Base-by-base conservation (phyloP, 371 early-diverging fungal genomes). In the Circinella minor region DNA sequence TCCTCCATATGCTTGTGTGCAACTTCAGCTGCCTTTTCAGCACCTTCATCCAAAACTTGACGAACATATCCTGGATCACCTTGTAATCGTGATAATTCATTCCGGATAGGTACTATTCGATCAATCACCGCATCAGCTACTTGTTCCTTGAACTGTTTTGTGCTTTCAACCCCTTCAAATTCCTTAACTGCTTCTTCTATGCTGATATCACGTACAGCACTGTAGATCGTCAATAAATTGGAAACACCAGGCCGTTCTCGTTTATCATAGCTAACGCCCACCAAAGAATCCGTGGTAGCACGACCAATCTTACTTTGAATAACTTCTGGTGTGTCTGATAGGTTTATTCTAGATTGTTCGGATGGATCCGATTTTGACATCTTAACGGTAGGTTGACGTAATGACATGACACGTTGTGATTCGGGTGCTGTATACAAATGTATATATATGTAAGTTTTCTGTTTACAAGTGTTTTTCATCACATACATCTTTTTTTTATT, bases 311-410 rank as follows among this genome's bases (percentile, higher is more conserved):
- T 96, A 49, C 69, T 46, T 9, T 77, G 63, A 55, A 98, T 94
- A 4, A 71, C 62, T 11, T 86, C 78, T 2, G 95, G 90, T 0
- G 88, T 63, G 73, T 98, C 98, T 36, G 81, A 77, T 11, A 98
- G 68, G 69, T 90, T 86, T 63, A 98, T 93, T 0, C 95, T 88
- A 0, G 94, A 82, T n/a, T 78, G 71, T 18, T 89, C 91, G 17
- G 84, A 82, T 3, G 87, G 79, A 65, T 94, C 94, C 0, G 94
- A 94, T 75, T 98, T 98, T n/a, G 96, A 95, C 98, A 98, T 98
- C 76, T 98, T 98, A 39, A 74, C 69, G 4, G 72, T 73, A 0
- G 96, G 95, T 46, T 91, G 86, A 10, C 89, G 87, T 38, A 98
- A 79, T 0, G 96, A 95, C 95, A 95, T 94, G 74, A 97, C 86